phyloP scores from a whole-genome alignment of 805 yeast species.

The Wickerhamiella azyma region DNA sequence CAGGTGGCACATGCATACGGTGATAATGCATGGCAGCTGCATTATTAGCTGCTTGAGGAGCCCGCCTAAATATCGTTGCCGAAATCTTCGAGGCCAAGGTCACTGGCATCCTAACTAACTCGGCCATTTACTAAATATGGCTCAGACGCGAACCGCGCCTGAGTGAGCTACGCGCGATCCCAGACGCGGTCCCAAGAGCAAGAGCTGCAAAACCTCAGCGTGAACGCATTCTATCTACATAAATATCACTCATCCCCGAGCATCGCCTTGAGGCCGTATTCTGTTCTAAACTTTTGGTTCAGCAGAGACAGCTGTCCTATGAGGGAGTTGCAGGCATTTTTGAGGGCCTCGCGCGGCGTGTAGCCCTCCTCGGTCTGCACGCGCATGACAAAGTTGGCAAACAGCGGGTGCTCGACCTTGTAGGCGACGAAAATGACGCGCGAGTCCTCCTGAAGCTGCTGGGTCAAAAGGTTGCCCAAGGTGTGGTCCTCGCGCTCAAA shows the following conservation, averaged over 20 bases:
- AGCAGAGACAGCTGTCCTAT: slow-evolving; percentile 66
- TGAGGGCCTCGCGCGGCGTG: slow-evolving; percentile 79
- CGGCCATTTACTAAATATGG: too few species aligned
- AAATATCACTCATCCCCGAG: slow-evolving; percentile 22
- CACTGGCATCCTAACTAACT: too few species aligned
- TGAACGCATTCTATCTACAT: neutral
- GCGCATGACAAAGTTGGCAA: slow-evolving; percentile 88
- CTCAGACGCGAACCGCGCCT: too few species aligned
- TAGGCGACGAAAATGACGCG: slow-evolving; percentile 94
- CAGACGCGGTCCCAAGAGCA: too few species aligned
- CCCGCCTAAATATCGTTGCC: too few species aligned
- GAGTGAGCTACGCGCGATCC: too few species aligned
- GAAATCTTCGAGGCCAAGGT: too few species aligned
- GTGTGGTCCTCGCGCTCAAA: slow-evolving; percentile 98
- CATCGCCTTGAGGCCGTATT: slow-evolving; percentile 77
- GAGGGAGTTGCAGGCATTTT: slow-evolving; percentile 74
- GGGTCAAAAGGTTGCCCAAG: slow-evolving; percentile 74
- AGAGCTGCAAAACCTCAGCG: too few species aligned
- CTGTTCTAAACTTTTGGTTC: slow-evolving; percentile 69
- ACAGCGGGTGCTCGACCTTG: slow-evolving; percentile 94
- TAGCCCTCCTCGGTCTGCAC: slow-evolving; percentile 94
- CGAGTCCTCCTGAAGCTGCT: slow-evolving; percentile 73
- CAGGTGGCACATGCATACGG: too few species aligned
- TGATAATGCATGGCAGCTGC: too few species aligned
- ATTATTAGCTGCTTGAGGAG: too few species aligned